Conservation (phyloP, 306 rosid genomes). For the Vachellia pachyceras region DNA sequence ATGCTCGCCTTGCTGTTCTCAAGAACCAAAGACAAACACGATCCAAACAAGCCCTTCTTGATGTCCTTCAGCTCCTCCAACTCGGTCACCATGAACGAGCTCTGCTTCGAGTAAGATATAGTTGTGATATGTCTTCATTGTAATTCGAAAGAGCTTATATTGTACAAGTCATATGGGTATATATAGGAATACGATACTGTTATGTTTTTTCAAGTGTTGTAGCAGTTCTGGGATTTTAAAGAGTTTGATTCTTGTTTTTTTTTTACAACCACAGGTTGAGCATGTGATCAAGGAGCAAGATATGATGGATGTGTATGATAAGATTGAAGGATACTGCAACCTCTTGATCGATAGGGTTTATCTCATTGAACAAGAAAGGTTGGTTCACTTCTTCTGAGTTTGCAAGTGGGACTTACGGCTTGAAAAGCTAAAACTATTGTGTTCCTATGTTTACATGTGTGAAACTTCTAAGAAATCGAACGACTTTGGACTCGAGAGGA, state of each 20-base stretch:
- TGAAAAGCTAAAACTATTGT: too few species aligned
- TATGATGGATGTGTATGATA: constrained; percentile 71
- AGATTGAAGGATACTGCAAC: constrained; percentile 72
- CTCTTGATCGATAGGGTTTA: constrained; percentile 74
- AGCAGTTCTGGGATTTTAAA: neutral
- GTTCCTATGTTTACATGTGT: too few species aligned
- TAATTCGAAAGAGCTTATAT: neutral
- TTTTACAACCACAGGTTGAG: constrained; percentile 59
- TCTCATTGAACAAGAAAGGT: constrained; percentile 86
- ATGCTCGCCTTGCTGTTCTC: constrained; percentile 76
- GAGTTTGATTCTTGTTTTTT: neutral
- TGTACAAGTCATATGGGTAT: neutral
- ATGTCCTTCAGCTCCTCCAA: constrained; percentile 75
- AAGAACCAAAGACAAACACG: constrained; percentile 69
- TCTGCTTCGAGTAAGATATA: constrained; percentile 65
- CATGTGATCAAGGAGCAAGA: constrained; percentile 85
- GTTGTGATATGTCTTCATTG: neutral
- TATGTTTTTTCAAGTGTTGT: neutral
- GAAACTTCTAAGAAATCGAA: neutral
- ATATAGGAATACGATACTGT: neutral
- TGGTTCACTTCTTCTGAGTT: constrained; percentile 8
- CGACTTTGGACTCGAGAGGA: neutral
- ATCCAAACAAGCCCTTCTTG: constrained; percentile 64
- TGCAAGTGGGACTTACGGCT: too few species aligned
- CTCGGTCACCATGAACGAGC: constrained; percentile 80